phyloP scores from a whole-genome alignment of 331 rosid genomes.

The Quercus tomentella region DNA sequence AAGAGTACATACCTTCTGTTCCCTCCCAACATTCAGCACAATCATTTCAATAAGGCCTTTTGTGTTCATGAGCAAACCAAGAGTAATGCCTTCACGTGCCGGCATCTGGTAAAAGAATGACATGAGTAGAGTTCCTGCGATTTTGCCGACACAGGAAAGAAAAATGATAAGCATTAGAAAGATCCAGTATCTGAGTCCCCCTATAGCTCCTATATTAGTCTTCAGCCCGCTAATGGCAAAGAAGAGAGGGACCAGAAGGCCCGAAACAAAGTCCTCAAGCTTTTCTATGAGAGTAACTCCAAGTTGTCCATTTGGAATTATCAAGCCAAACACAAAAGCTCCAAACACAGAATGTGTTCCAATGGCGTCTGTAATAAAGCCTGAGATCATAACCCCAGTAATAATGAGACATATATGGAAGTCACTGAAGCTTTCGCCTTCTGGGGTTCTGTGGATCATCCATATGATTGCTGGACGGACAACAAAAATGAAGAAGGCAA shows the following conservation, averaged over 20 bases:
- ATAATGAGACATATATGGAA: constrained; percentile 61
- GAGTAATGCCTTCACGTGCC: constrained; percentile 53
- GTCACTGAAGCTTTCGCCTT: constrained; percentile 75
- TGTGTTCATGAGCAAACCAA: constrained; percentile 88
- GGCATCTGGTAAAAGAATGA: constrained; percentile 60
- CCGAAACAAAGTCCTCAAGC: constrained; percentile 83
- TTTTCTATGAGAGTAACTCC: constrained; percentile 72
- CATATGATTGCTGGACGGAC: constrained; percentile 55
- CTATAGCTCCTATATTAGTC: constrained; percentile 42
- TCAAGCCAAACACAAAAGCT: constrained; percentile 80
- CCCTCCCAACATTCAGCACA: constrained; percentile 79
- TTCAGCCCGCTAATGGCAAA: constrained; percentile 81
- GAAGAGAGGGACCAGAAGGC: constrained; percentile 77
- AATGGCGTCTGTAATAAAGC: constrained; percentile 76
- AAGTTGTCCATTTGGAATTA: constrained; percentile 76
- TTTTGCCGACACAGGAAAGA: constrained; percentile 58
- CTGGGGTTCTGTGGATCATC: constrained; percentile 69
- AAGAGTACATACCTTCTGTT: constrained; percentile 48
- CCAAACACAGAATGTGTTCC: constrained; percentile 89
- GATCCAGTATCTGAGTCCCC: constrained; percentile 31
- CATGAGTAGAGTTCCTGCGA: constrained; percentile 56
- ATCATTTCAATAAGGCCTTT: constrained; percentile 85
- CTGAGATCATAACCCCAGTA: constrained; percentile 79
- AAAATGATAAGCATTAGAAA: constrained; percentile 34
- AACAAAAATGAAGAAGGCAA: constrained; percentile 31